phyloP scores from a whole-genome alignment of 495 filamentous ascomycete species.

The Xylaria intraflava region DNA sequence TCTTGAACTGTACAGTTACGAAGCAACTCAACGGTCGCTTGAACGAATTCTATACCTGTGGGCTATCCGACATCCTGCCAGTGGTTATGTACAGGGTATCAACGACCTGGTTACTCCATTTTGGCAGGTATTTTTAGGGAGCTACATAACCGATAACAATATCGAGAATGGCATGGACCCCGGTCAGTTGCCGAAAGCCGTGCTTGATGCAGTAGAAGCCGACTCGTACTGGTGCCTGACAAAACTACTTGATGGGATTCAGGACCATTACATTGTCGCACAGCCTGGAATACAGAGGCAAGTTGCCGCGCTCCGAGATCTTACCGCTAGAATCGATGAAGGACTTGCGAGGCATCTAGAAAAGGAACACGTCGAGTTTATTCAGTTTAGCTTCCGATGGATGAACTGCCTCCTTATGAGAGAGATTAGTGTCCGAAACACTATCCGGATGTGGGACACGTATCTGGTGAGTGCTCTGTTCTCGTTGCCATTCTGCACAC shows the following conservation, averaged over 20 bases:
- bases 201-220: slow-evolving; percentile 94
- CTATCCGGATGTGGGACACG: slow-evolving; percentile 98
- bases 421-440: slow-evolving; percentile 91
- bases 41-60: slow-evolving; percentile 95
- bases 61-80: slow-evolving; percentile 95
- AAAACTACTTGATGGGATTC: slow-evolving; percentile 92
- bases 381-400: slow-evolving; percentile 98
- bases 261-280: slow-evolving; percentile 97
- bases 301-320: slow-evolving; percentile 77
- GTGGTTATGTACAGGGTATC: slow-evolving; percentile 96
- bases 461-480: slow-evolving; percentile 63
- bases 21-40: slow-evolving; percentile 87
- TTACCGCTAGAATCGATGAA: slow-evolving; percentile 83
- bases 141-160: slow-evolving; percentile 88
- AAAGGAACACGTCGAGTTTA: slow-evolving; percentile 88
- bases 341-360: slow-evolving; percentile 82
- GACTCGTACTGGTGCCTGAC: slow-evolving; percentile 98
- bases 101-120: slow-evolving; percentile 97
- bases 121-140: slow-evolving; percentile 92
- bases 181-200: slow-evolving; percentile 80
- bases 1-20: slow-evolving; percentile 87
- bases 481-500: not conserved
- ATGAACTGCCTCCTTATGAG: slow-evolving; percentile 99
- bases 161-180: slow-evolving; percentile 94
- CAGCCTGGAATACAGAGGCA: slow-evolving; percentile 95